A percentile compares a stretch with the other conserved stretches of the same genome.
Evolutionary conservation across 2,329 filamentous ascomycete genomes (phyloP).

Genomic region (Penicillium brasilianum): DNA sequence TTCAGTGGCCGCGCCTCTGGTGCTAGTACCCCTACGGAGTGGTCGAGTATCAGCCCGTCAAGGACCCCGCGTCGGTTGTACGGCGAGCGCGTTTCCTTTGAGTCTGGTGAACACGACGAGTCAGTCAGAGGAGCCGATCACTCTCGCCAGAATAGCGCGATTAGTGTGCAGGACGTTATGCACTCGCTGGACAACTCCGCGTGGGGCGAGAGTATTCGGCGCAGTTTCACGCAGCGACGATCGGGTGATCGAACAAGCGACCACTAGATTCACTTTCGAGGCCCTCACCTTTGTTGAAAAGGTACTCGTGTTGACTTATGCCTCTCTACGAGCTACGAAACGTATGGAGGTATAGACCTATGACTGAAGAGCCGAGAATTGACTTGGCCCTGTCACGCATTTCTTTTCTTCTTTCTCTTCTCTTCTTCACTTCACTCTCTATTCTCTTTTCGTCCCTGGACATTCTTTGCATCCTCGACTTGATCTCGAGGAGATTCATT

Average conservation of each 20-base stretch:
- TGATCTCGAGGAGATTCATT: conserved; percentile 11
- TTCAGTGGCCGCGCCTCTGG: conserved; percentile 46
- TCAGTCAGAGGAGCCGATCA: conserved; percentile 40
- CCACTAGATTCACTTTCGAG: not conserved
- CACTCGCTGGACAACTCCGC: conserved; percentile 86
- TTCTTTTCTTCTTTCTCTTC: conserved; percentile 18
- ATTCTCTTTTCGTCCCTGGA: conserved; percentile 16
- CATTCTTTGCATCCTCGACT: conserved; percentile 11
- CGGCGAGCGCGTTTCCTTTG: conserved; percentile 41
- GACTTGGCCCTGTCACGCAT: not conserved
- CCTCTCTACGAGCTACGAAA: not conserved
- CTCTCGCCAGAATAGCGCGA: conserved; percentile 68
- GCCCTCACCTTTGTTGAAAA: too few species aligned
- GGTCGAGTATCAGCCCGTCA: conserved; percentile 59
- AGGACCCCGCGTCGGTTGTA: conserved; percentile 41
- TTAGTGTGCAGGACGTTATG: conserved; percentile 77
- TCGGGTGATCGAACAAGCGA: conserved; percentile 35
- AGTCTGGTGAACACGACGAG: conserved; percentile 30
- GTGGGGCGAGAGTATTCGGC: conserved; percentile 90
- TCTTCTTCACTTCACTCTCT: not conserved
- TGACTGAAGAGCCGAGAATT: not conserved
- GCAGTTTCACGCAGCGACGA: conserved; percentile 76
- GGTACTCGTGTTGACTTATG: not conserved
- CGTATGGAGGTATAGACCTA: conserved; percentile 4
- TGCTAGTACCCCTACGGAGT: conserved; percentile 48